Base-by-base conservation (phyloP, 441 rosid genomes). In the Oxalis stricta region DNA sequence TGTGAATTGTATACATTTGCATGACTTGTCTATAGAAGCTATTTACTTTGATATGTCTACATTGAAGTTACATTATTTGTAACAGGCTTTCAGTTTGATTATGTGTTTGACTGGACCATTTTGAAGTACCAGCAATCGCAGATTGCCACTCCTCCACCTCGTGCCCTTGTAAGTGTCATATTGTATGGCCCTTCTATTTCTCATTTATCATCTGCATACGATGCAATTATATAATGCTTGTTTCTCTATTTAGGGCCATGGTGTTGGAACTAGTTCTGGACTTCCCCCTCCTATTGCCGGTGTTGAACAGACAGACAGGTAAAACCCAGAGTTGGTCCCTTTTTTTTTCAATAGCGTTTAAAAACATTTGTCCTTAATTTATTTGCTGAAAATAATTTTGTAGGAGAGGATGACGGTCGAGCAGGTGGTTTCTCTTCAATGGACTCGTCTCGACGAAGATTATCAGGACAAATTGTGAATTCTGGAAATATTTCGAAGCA, bases 51-150 rank as follows among this genome's bases (percentile, higher is more conserved):
- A 24, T 24, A 2, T 26, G 2, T 26, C 3, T 26, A 1, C n/a
- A n/a, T 26, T 26, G 31, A 26, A 2, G 7, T 26, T 26, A 26
- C 31, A 1, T 6, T 26, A 9, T 18, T 53, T 68, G 18, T 5
- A 32, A 20, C 69, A 92, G 97, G 97, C 47, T 92, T 92, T 60
- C 97, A 92, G 65, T 84, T 79, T 54, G 99, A 92, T 62, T 77
- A 92, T 33, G 92, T 92, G 13, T 92, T 84, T 66, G 99, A 91
- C 58, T 91, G 99, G 99, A 86, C 96, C 40, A 86, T 92, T 48
- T 59, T 87, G 76, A 92, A 92, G 69, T 87, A 87, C 59, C 97
- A 87, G 72, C 95, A 87, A 56, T 74, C 97, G 42, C 99, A 84
- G 51, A 64, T 76, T 51, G 61, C 85, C 12, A 73, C 83, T 54